Evolutionary conservation across 257 asterid genomes (phyloP).

Genomic region (Ophiorrhiza pumila): DNA sequence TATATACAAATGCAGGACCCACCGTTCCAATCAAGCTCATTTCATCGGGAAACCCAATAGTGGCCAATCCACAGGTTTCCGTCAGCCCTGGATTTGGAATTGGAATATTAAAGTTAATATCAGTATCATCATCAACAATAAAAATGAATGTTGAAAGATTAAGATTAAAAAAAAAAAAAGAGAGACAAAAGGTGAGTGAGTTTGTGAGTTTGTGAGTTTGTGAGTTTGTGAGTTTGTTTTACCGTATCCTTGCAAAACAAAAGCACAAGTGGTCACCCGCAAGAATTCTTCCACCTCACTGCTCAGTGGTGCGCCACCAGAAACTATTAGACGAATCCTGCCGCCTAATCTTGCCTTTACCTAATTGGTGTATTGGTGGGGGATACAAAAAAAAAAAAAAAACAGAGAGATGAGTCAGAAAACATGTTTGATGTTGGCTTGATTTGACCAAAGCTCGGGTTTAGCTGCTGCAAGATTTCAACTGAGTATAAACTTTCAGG

Average conservation of each 20-base stretch:
- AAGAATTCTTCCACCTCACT: conserved; percentile 89
- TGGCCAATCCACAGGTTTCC: conserved; percentile 85
- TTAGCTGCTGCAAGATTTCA: too few species aligned
- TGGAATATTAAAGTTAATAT: background rate
- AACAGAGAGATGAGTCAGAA: conserved; percentile 12
- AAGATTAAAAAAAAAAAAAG: too few species aligned
- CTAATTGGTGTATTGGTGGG: too few species aligned
- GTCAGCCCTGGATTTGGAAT: conserved; percentile 66
- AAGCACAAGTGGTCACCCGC: conserved; percentile 88
- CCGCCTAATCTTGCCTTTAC: conserved; percentile 90
- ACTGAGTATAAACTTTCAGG: too few species aligned
- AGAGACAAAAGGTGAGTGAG: too few species aligned
- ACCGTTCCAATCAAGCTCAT: conserved; percentile 84
- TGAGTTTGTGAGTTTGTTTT: conserved; percentile 15
- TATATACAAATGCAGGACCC: conserved; percentile 75
- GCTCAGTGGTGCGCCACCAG: conserved; percentile 97
- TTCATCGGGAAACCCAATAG: conserved; percentile 88
- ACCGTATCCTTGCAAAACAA: conserved; percentile 97
- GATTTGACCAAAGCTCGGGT: background rate
- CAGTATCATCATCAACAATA: too few species aligned
- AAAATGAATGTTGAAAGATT: background rate
- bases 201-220: too few species aligned
- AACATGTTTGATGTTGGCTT: background rate
- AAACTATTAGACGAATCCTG: conserved; percentile 76
- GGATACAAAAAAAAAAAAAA: too few species aligned